phyloP scores from a whole-genome alignment of 495 filamentous ascomycete genomes.

The Penicillium samsonianum region DNA sequence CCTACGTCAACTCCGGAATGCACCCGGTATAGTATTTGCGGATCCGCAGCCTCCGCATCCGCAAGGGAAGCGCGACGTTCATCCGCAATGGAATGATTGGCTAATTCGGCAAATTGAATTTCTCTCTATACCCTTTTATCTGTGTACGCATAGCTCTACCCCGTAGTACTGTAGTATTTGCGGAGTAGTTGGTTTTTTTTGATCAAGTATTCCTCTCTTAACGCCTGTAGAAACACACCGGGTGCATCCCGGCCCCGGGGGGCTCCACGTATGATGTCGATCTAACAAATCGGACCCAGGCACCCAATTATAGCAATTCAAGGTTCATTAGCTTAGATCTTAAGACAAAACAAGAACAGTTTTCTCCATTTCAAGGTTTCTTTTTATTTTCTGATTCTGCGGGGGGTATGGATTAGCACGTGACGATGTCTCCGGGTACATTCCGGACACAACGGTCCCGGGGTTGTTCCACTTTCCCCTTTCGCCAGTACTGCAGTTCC shows the following conservation, averaged over 20 bases:
- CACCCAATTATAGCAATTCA: not conserved
- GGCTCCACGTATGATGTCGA: not conserved
- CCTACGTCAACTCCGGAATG: constrained; percentile 25
- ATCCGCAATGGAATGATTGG: no score
- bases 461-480: not conserved
- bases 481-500: not conserved
- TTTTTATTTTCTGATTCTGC: not conserved
- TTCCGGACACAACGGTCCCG: not conserved
- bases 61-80: no score
- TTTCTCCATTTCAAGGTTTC: not conserved
- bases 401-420: not conserved
- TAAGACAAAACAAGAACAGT: not conserved
- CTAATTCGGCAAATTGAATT: no score
- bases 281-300: not conserved
- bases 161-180: no score
- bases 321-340: not conserved
- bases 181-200: no score
- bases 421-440: constrained; percentile 1
- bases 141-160: no score
- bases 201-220: not conserved
- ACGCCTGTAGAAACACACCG: not conserved
- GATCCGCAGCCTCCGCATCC: not conserved
- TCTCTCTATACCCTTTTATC: no score
- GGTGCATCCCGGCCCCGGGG: constrained; percentile 26
- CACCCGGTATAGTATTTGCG: constrained; percentile 15